Evolutionary conservation across 2,329 filamentous ascomycete species (phyloP), one percentile per base, ranked within the genome.

Genomic region (Trichoderma gracile): DNA sequence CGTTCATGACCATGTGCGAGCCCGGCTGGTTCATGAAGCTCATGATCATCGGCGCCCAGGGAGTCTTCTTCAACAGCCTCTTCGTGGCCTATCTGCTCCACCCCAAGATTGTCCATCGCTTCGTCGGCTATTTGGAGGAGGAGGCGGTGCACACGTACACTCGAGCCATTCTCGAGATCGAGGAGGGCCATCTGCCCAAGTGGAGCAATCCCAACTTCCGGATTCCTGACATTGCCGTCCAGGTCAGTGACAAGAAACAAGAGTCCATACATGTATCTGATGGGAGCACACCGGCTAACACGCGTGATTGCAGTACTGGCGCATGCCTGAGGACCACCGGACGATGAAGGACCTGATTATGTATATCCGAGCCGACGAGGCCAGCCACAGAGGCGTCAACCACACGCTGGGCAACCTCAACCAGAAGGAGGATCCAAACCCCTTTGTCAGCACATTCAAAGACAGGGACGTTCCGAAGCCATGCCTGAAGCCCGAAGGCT

Each of bases 121-220:
- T 99, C 76, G 93, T 98, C 60, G 95, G 93, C 1, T 98, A 98
- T 71, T 86, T 99, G 14, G 95, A 99, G 77, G 95, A 99, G 76
- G 95, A 99, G 77, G 95, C 95, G 9, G 94, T 98, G 1, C 85
- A 96, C 73, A 99, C 95, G 0, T 99, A 99, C 80, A 95, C 92
- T 0, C 88, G 93, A 56, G 91, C 92, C 66, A 90, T 98, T 71
- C 82, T 87, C 69, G 95, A 98, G 73, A 85, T 99, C 25, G 93
- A 98, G 65, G 83, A 84, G 3, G 94, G 94, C n/a, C 85, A 86
- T 65, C 80, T 97, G 15, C 93, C 93, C 0, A 87, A 87, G 70
- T 99, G 95, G 93, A 81, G 86, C 27, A 82, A 86, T 66, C 78
- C 80, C 1, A 84, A 87, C 8, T 88, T 96, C 72, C 71, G 83